Evolutionary conservation across 2,329 filamentous ascomycete genomes (phyloP), one percentile per base, ranked within the genome.

Genomic region (Lachnellula hyalina): DNA sequence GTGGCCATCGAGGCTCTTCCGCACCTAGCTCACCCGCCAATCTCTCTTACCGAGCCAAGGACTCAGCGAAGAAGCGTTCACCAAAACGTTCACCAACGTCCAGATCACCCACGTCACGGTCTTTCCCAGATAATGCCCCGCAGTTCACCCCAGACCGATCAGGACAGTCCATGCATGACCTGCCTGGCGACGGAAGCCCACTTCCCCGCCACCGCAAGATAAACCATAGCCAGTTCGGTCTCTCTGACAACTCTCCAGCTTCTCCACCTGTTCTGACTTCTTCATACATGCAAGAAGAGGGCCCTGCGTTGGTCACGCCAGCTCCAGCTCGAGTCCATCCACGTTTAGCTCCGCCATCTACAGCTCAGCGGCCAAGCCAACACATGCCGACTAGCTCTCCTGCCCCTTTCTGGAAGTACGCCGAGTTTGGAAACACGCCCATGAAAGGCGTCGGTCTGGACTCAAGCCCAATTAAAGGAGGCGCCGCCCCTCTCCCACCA

Each of bases 331-430:
- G 85, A 49, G 84, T 90, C 57, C 83, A 89, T 58, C 89, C 89
- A 32, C 83, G 82, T 62, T 78, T 93, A 41, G 88, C 86, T 1
- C 90, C 90, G 32, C 89, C 89, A 0, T 91, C 87, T 65, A 93
- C 89, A 5, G 84, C 87, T 5, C 87, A 92, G 67, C 79, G 89
- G 53, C 90, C 90, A 9, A 92, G 87, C 67, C 87, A 91, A 66
- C 89, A 90, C 69, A 90, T 93, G 81, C 88, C 89, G 35, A 91
- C 90, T 46, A 90, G 86, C 63, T 91, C 87, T 34, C 90, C 90
- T 0, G 90, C 90, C 1, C 89, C 89, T 0, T 94, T 95, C 71
- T 95, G 90, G 90, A 91, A 89, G 70, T 94, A 89, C 70, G 85
- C 87, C 41, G 87, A 91, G 61, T 81, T 90, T 56, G 81, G 82